Evolutionary conservation across 1,139 yeast species (phyloP).

Genomic region (Taphrina wiesneri): DNA sequence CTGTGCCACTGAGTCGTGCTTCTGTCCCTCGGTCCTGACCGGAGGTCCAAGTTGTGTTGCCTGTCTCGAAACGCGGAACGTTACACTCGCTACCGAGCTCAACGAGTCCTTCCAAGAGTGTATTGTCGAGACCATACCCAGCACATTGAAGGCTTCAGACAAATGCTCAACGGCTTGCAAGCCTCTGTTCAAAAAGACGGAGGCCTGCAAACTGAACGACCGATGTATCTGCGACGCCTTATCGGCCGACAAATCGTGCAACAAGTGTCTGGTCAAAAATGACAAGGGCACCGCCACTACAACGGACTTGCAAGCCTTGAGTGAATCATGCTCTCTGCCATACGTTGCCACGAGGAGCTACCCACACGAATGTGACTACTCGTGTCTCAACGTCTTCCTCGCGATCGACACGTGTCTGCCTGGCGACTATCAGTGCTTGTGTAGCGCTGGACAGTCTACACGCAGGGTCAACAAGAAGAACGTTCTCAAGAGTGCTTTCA

Average conservation of each 20-base stretch:
- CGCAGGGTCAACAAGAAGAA: neutral
- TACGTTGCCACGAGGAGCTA: neutral
- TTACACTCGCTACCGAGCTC: neutral
- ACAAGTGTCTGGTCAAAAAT: neutral
- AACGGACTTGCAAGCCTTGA: neutral
- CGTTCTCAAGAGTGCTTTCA: neutral
- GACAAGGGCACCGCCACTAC: neutral
- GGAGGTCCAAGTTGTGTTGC: neutral
- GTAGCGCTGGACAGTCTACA: neutral
- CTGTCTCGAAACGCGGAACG: neutral
- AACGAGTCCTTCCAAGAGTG: neutral
- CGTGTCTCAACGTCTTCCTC: no score
- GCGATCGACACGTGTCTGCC: no score
- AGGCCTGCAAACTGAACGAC: neutral
- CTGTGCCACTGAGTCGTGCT: no score
- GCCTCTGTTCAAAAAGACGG: neutral
- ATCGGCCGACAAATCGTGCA: neutral
- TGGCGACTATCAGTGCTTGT: neutral
- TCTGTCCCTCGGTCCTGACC: no score
- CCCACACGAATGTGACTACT: no score
- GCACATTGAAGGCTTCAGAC: neutral
- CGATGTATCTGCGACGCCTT: neutral
- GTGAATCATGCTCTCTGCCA: neutral
- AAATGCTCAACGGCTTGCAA: neutral
- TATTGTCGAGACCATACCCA: neutral